Percentiles rank a stretch among this genome's conserved stretches.
phyloP scores from a whole-genome alignment of 495 filamentous ascomycete species.

The Penicillium cinerascens region DNA sequence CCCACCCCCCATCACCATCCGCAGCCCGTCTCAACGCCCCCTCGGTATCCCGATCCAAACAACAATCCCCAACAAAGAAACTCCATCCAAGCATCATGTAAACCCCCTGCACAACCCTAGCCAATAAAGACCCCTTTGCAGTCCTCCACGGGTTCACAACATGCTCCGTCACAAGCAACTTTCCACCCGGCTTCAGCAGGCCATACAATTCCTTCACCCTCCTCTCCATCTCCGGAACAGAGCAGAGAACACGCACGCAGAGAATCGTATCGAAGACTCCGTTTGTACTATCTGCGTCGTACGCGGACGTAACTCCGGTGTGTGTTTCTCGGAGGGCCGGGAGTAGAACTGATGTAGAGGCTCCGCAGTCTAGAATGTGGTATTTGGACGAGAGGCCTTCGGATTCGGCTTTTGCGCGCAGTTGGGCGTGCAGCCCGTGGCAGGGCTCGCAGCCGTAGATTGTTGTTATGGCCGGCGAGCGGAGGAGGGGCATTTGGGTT shows the following conservation, averaged over 20 bases:
- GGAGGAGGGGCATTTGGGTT: constrained; percentile 43
- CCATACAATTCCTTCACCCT: constrained; percentile 58
- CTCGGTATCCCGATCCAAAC: constrained; percentile 54
- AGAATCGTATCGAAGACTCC: constrained; percentile 65
- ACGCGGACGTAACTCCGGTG: constrained; percentile 25
- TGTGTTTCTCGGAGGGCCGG: constrained; percentile 36
- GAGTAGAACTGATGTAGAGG: constrained; percentile 48
- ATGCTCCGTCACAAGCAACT: constrained; percentile 71
- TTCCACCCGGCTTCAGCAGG: constrained; percentile 62
- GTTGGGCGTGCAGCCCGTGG: constrained; percentile 44
- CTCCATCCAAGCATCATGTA: constrained; percentile 37
- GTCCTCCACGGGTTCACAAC: constrained; percentile 49
- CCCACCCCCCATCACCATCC: constrained; percentile 50
- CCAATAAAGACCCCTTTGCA: constrained; percentile 47
- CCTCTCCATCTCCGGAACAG: constrained; percentile 58
- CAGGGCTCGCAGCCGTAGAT: constrained; percentile 72
- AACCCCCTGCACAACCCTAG: constrained; percentile 38
- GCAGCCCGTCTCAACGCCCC: constrained; percentile 45
- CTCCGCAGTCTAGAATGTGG: constrained; percentile 59
- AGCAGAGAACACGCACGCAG: constrained; percentile 68
- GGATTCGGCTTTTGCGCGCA: constrained; percentile 43
- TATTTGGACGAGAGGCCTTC: constrained; percentile 59
- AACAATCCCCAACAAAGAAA: constrained; percentile 58
- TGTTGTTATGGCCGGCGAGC: constrained; percentile 43
- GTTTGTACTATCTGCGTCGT: constrained; percentile 5